phyloP scores from a whole-genome alignment of 202 grass and related monocot species.

The Carex arenaria region DNA sequence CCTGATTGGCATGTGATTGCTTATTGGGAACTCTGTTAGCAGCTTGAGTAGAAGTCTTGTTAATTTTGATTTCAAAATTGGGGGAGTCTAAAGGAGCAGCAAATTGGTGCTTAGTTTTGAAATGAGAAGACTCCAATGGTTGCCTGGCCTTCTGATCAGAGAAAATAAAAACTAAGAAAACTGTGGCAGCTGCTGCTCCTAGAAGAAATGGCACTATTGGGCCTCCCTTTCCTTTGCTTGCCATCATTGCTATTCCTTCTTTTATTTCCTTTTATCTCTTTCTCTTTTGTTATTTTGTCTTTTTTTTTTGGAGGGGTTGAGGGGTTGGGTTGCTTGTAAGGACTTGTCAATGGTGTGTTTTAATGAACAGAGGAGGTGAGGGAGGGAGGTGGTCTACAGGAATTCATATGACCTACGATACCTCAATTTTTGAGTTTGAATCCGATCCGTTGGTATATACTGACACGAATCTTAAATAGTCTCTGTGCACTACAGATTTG shows the following conservation, averaged over 20 bases:
- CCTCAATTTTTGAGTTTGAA: no score
- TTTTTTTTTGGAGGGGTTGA: neutral
- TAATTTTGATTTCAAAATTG: slow-evolving; percentile 7
- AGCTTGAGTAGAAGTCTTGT: slow-evolving; percentile 1
- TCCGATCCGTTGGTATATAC: no score
- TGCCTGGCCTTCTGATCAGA: slow-evolving; percentile 31
- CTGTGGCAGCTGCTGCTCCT: slow-evolving; percentile 46
- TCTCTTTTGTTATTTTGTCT: neutral
- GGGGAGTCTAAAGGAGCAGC: neutral
- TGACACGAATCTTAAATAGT: no score
- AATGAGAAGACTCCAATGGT: neutral
- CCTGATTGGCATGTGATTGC: slow-evolving; percentile 4
- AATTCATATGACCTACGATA: no score
- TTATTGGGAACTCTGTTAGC: neutral
- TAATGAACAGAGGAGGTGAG: neutral
- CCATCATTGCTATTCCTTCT: neutral
- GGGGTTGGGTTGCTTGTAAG: neutral
- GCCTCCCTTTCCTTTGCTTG: slow-evolving; percentile 11
- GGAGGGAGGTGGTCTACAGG: neutral
- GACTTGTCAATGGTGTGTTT: neutral
- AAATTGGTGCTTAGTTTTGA: slow-evolving; percentile 9
- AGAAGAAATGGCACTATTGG: slow-evolving; percentile 43
- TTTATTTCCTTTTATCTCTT: neutral
- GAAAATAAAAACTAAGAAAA: slow-evolving; percentile 44
- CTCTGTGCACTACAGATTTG: no score